These are phyloP conservation scores for Trichoderma koningiopsis DNA, from an alignment of 2,329 filamentous ascomycete genomes.

Conservation along the genomic window DNA sequence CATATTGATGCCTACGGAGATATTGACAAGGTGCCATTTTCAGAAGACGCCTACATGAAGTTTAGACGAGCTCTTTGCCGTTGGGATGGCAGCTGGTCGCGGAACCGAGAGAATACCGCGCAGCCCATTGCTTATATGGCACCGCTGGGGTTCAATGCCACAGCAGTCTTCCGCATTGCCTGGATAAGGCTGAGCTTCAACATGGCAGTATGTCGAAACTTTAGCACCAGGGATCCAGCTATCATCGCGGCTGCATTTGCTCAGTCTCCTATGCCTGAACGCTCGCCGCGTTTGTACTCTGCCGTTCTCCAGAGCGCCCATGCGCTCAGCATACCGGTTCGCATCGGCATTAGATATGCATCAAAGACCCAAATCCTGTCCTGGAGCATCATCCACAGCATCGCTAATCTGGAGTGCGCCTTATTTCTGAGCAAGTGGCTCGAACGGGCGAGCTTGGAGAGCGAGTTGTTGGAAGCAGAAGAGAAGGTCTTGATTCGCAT, in stretches of 20 bases:
- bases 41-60: conserved; percentile 10
- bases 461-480: not conserved
- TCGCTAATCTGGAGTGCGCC: conserved; percentile 14
- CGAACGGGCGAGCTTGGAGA: conserved; percentile 3
- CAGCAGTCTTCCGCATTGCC: conserved; percentile 10
- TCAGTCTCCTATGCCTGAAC: not conserved
- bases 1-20: not conserved
- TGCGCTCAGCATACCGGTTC: conserved; percentile 17
- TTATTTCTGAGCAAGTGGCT: conserved; percentile 17
- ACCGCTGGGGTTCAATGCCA: conserved; percentile 17
- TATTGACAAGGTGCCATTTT: not conserved
- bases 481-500: conserved; percentile 12
- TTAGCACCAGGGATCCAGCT: conserved; percentile 5
- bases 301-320: conserved; percentile 16
- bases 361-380: conserved; percentile 13
- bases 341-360: conserved; percentile 13
- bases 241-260: not conserved
- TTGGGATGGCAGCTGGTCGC: conserved; percentile 17
- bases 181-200: conserved; percentile 15
- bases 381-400: conserved; percentile 18
- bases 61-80: conserved; percentile 18
- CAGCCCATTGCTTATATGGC: conserved; percentile 22
- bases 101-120: not conserved
- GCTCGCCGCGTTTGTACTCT: conserved; percentile 20
- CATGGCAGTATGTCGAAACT: not conserved